Evolutionary conservation across 2,329 filamentous ascomycete genomes (phyloP).

Genomic region (Aspergillus neoniger): DNA sequence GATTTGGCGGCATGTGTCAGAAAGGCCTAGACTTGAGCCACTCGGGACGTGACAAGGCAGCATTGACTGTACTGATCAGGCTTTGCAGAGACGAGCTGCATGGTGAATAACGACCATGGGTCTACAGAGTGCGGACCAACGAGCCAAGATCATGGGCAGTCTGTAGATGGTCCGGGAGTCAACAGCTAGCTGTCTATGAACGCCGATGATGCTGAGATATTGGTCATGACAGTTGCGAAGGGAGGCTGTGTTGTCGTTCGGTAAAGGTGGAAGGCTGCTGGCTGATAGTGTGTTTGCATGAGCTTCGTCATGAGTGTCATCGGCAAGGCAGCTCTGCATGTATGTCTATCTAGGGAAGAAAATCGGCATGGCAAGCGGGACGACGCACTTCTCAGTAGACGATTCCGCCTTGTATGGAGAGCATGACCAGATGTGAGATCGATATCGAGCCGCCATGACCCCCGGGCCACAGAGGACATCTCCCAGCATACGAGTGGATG

Average conservation of each 20-base stretch:
- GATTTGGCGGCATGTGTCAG: neutral
- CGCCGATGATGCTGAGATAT: neutral
- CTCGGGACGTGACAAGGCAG: neutral
- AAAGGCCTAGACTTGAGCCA: neutral
- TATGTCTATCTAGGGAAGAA: neutral
- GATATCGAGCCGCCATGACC: neutral
- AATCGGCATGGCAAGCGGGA: neutral
- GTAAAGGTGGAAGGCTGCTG: neutral
- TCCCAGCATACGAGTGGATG: neutral
- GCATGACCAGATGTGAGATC: neutral
- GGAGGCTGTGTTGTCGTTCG: neutral
- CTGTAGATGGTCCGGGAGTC: too few relatives aligned
- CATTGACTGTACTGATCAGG: neutral
- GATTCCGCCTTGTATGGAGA: neutral
- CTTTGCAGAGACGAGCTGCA: neutral
- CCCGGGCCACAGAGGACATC: neutral
- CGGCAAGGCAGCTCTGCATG: slow-evolving; percentile 3
- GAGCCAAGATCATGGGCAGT: neutral
- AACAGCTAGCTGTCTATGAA: neutral
- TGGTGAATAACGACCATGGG: neutral
- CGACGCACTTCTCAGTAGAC: neutral
- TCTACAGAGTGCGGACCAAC: neutral
- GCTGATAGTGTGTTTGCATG: too few relatives aligned
- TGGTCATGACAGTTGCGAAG: neutral
- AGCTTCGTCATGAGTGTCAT: neutral